Conservation (phyloP, 495 filamentous ascomycete species). For the Hypoxylon fragiforme region DNA sequence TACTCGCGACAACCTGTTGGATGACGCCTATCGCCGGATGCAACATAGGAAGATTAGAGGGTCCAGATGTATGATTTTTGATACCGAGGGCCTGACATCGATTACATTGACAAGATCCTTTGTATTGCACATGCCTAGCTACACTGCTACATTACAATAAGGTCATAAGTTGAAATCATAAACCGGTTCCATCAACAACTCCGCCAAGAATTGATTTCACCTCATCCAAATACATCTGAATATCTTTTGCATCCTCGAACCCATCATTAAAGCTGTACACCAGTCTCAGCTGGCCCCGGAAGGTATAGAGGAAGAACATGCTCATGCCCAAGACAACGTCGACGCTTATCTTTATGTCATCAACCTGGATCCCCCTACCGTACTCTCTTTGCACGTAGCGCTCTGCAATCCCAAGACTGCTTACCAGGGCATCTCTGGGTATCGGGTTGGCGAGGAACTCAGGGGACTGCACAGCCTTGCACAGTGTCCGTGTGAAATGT, state of each 20-base stretch:
- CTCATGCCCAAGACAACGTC: conserved; percentile 29
- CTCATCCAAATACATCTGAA: conserved; percentile 25
- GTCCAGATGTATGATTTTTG: too few relatives aligned
- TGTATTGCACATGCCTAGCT: too few relatives aligned
- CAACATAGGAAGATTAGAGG: too few relatives aligned
- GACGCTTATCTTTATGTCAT: conserved; percentile 18
- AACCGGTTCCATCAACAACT: conserved; percentile 16
- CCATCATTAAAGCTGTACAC: conserved; percentile 28
- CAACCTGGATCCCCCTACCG: conserved; percentile 24
- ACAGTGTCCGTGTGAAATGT: conserved; percentile 9
- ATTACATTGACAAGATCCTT: too few relatives aligned
- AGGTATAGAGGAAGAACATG: conserved; percentile 26
- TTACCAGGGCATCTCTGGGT: conserved; percentile 25
- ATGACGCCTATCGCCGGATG: too few relatives aligned
- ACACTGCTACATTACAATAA: too few relatives aligned
- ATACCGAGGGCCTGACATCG: too few relatives aligned
- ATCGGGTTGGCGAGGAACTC: conserved; percentile 25
- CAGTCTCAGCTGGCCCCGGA: conserved; percentile 19
- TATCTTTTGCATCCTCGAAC: conserved; percentile 22
- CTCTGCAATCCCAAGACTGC: conserved; percentile 23
- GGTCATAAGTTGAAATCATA: too few relatives aligned
- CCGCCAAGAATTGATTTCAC: conserved; percentile 10
- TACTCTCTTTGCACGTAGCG: conserved; percentile 20
- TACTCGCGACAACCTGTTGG: too few relatives aligned
- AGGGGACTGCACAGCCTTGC: conserved; percentile 13